A percentile compares a stretch with the other conserved stretches of the same genome.
These are phyloP conservation scores for Entomophthora muscae DNA, from an alignment of 371 early-diverging fungal genomes.

Conservation along the genomic window DNA sequence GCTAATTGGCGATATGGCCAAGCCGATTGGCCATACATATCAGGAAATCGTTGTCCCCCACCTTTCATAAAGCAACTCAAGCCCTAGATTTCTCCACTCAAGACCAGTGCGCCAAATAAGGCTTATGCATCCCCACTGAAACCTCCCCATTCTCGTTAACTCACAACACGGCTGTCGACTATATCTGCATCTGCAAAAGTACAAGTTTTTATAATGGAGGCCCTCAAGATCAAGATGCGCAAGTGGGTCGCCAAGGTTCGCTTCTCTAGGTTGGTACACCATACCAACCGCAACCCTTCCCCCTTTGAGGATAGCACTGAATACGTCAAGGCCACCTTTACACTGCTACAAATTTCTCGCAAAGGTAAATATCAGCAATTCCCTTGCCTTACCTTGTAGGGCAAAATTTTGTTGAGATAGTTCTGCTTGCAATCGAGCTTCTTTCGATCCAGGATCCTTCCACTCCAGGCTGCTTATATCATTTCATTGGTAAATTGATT, in stretches of 20 bases:
- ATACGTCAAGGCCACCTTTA: not conserved
- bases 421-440: not conserved
- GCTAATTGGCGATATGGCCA: too few relatives aligned
- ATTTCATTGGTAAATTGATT: not conserved
- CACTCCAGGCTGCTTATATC: not conserved
- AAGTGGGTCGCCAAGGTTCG: not conserved
- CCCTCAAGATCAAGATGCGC: not conserved
- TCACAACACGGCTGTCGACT: too few relatives aligned
- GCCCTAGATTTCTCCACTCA: too few relatives aligned
- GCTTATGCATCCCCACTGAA: too few relatives aligned
- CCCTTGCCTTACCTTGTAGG: not conserved
- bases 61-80: too few relatives aligned
- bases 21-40: too few relatives aligned
- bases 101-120: too few relatives aligned
- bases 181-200: too few relatives aligned
- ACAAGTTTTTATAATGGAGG: not conserved
- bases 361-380: not conserved
- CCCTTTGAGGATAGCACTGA: not conserved
- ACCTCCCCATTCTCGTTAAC: too few relatives aligned
- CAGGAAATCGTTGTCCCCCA: too few relatives aligned
- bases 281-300: not conserved
- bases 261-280: not conserved
- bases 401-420: not conserved
- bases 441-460: not conserved
- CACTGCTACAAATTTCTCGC: not conserved